phyloP scores from a whole-genome alignment of 164 flowering plant genomes.

The Vitis amurensis region DNA sequence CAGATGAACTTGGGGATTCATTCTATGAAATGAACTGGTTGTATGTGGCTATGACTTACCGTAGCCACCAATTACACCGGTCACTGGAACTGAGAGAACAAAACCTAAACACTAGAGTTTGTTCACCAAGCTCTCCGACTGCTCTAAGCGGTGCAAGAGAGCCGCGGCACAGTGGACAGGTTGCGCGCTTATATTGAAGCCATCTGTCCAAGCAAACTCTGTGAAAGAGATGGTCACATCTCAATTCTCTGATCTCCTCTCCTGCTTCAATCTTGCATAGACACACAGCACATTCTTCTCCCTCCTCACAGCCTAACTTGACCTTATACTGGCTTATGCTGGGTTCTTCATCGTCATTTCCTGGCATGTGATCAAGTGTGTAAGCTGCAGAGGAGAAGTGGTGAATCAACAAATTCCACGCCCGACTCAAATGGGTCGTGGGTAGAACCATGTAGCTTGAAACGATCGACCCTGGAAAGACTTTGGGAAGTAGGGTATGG shows the following conservation, averaged over 20 bases:
- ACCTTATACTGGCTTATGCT: background rate
- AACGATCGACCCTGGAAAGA: background rate
- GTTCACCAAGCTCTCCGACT: background rate
- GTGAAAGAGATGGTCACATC: slow-evolving; percentile 39
- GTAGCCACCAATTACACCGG: slow-evolving; percentile 20
- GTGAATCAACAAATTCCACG: slow-evolving; percentile 11
- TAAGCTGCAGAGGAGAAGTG: background rate
- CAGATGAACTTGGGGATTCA: too few relatives aligned
- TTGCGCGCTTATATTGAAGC: slow-evolving; percentile 5
- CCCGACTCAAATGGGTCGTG: slow-evolving; percentile 11
- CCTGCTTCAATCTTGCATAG: slow-evolving; percentile 29
- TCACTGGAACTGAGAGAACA: slow-evolving; percentile 1
- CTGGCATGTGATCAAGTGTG: background rate
- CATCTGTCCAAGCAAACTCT: slow-evolving; percentile 37
- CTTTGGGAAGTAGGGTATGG: too few relatives aligned
- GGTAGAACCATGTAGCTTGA: background rate
- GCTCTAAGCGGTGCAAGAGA: background rate
- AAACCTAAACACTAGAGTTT: slow-evolving; percentile 12
- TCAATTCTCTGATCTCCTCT: slow-evolving; percentile 34
- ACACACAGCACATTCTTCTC: slow-evolving; percentile 31
- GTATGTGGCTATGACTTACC: too few relatives aligned
- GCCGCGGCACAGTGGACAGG: slow-evolving; percentile 37
- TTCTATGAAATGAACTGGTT: too few relatives aligned
- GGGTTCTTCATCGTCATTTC: background rate
- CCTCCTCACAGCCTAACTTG: background rate